Evolutionary conservation across 768 basidiomycete species (phyloP).

Genomic region (Russula virescens): DNA sequence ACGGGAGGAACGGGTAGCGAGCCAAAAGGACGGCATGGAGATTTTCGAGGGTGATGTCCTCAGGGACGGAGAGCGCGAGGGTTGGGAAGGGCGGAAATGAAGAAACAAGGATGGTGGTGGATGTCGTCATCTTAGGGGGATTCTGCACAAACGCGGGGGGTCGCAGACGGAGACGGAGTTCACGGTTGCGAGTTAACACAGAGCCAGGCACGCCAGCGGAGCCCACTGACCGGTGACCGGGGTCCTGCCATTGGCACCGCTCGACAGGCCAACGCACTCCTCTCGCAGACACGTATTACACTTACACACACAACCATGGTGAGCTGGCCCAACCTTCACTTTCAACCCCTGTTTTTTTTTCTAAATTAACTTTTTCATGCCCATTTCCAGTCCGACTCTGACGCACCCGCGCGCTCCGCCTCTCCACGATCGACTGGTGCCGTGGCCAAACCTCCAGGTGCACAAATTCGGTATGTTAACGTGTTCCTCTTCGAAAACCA

Average conservation of each 20-base stretch:
- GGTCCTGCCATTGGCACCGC: background rate
- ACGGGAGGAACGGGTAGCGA: constrained; percentile 45
- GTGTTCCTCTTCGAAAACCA: constrained; percentile 25
- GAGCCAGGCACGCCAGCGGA: too few species aligned
- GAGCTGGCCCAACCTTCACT: background rate
- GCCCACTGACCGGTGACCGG: background rate
- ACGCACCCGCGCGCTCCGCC: constrained; percentile 47
- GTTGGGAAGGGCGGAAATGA: constrained; percentile 58
- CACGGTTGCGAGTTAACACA: too few species aligned
- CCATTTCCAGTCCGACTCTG: constrained; percentile 67
- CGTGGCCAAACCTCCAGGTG: constrained; percentile 70
- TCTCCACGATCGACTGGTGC: constrained; percentile 36
- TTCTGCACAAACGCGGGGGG: background rate
- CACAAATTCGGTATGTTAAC: constrained; percentile 62
- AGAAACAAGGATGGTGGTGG: constrained; percentile 49
- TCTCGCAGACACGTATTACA: background rate
- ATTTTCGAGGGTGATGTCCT: constrained; percentile 36
- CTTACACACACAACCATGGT: constrained; percentile 4
- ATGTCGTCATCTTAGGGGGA: constrained; percentile 40
- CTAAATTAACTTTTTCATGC: background rate
- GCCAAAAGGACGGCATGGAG: constrained; percentile 41
- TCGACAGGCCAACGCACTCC: background rate
- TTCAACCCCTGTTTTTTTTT: too few species aligned
- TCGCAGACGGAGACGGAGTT: background rate
- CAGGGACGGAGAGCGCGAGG: constrained; percentile 42